These are phyloP conservation scores for Monosporascus sp. DNA, from an alignment of 2,329 filamentous ascomycete genomes.

Conservation along the genomic window DNA sequence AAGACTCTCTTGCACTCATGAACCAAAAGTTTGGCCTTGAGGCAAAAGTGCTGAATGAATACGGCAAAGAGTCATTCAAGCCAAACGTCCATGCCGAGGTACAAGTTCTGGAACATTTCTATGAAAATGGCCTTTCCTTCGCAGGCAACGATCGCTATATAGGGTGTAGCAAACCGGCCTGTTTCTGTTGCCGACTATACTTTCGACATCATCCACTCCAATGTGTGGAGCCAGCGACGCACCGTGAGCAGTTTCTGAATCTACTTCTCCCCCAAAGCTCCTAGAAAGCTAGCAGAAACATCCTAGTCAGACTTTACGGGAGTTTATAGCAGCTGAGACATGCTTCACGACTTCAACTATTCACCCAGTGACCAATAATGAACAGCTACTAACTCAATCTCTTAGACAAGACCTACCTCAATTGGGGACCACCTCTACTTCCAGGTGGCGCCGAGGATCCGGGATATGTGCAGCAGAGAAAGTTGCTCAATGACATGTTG, in stretches of 20 bases:
- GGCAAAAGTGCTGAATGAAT: conserved; percentile 18
- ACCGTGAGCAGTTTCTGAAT: conserved; percentile 11
- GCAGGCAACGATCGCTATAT: conserved; percentile 38
- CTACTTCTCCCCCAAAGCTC: too few relatives aligned
- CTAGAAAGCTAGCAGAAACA: too few relatives aligned
- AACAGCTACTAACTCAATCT: too few relatives aligned
- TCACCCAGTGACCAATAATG: too few relatives aligned
- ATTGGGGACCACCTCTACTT: conserved; percentile 31
- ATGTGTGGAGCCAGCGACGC: conserved; percentile 27
- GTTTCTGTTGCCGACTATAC: conserved; percentile 43
- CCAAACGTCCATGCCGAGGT: conserved; percentile 40
- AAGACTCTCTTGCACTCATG: conserved; percentile 16
- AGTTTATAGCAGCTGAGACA: too few relatives aligned
- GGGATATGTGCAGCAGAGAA: conserved; percentile 11
- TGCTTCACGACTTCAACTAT: too few relatives aligned
- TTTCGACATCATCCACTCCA: conserved; percentile 33
- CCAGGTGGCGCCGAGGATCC: conserved; percentile 6
- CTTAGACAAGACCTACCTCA: conserved; percentile 31
- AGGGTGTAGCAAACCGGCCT: conserved; percentile 47
- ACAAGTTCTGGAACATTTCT: conserved; percentile 42
- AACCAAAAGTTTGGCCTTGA: conserved; percentile 22
- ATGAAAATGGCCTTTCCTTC: conserved; percentile 27
- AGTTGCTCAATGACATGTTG: conserved; percentile 20
- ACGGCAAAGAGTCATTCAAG: conserved; percentile 19
- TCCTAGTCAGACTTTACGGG: too few relatives aligned